Conservation (phyloP, 345 rosid species). For the Zanthoxylum bungeanum region DNA sequence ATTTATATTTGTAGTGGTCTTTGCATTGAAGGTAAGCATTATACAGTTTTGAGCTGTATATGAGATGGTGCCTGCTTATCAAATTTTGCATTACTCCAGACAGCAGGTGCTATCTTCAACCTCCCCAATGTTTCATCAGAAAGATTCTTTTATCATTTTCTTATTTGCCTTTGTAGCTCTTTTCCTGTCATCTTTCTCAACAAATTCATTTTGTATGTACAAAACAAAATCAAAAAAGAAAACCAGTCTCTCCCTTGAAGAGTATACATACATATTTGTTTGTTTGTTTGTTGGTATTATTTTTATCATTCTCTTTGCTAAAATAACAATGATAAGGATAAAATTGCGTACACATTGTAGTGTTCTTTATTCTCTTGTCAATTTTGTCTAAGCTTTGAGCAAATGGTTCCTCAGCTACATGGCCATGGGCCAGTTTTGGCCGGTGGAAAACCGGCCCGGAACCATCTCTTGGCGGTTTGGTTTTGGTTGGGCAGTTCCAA, state of each 20-base stretch:
- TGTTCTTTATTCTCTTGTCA: too few relatives aligned
- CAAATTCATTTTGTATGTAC: conserved; percentile 9
- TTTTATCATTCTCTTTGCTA: too few relatives aligned
- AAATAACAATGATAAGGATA: too few relatives aligned
- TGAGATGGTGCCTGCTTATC: background rate
- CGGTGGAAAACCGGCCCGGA: too few relatives aligned
- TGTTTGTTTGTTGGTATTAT: background rate
- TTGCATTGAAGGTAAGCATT: conserved; percentile 12
- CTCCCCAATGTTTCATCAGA: background rate
- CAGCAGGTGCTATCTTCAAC: conserved; percentile 15
- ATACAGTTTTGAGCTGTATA: conserved; percentile 6
- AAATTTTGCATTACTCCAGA: conserved; percentile 17
- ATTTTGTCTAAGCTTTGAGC: too few relatives aligned
- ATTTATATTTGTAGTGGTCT: conserved; percentile 10
- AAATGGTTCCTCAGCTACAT: too few relatives aligned
- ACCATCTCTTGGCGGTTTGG: too few relatives aligned
- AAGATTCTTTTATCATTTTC: background rate
- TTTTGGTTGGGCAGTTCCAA: too few relatives aligned
- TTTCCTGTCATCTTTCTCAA: background rate
- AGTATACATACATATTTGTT: background rate
- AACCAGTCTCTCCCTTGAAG: conserved; percentile 6
- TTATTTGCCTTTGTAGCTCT: background rate
- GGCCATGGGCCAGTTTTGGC: too few relatives aligned
- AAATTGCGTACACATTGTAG: too few relatives aligned
- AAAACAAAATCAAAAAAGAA: conserved; percentile 21